A percentile compares a stretch with the other conserved stretches of the same genome.
Conservation (phyloP, 2,329 filamentous ascomycete genomes). For the Sarocladiaceae sp. region DNA sequence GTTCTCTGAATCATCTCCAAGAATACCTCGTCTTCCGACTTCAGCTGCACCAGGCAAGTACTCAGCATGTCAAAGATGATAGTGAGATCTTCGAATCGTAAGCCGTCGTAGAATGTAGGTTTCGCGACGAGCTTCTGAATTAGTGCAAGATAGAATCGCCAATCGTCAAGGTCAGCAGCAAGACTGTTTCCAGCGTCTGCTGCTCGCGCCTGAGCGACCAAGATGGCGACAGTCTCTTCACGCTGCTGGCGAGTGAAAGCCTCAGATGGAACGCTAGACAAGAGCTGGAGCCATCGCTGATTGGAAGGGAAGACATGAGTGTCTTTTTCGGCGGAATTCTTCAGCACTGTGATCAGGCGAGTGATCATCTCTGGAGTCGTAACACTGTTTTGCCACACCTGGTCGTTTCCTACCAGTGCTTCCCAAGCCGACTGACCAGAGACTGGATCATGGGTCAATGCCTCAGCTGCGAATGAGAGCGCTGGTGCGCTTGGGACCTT, state of each 20-base stretch:
- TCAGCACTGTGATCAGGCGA: slow-evolving; percentile 23
- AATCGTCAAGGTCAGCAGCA: slow-evolving; percentile 18
- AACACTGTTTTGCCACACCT: slow-evolving; percentile 11
- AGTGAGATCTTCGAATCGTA: slow-evolving; percentile 33
- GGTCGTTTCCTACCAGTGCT: slow-evolving; percentile 29
- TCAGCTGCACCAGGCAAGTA: neutral
- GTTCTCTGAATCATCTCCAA: slow-evolving; percentile 28
- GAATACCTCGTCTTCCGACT: slow-evolving; percentile 17
- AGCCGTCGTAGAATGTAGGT: slow-evolving; percentile 44
- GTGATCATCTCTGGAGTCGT: neutral
- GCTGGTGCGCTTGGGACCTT: no score
- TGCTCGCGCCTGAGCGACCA: slow-evolving; percentile 13
- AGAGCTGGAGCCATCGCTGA: slow-evolving; percentile 20
- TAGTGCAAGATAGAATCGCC: slow-evolving; percentile 36
- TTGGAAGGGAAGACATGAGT: neutral
- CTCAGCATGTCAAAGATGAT: slow-evolving; percentile 27
- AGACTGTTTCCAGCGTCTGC: slow-evolving; percentile 15
- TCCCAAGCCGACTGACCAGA: slow-evolving; percentile 19
- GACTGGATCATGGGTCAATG: no score
- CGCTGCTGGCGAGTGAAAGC: slow-evolving; percentile 35
- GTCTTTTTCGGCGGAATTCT: slow-evolving; percentile 14
- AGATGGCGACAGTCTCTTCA: slow-evolving; percentile 33
- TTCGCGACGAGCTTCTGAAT: slow-evolving; percentile 42
- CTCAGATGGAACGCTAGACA: slow-evolving; percentile 31
- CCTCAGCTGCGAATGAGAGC: no score